Evolutionary conservation across 441 rosid genomes (phyloP).

Genomic region (Aquilaria agallochum): DNA sequence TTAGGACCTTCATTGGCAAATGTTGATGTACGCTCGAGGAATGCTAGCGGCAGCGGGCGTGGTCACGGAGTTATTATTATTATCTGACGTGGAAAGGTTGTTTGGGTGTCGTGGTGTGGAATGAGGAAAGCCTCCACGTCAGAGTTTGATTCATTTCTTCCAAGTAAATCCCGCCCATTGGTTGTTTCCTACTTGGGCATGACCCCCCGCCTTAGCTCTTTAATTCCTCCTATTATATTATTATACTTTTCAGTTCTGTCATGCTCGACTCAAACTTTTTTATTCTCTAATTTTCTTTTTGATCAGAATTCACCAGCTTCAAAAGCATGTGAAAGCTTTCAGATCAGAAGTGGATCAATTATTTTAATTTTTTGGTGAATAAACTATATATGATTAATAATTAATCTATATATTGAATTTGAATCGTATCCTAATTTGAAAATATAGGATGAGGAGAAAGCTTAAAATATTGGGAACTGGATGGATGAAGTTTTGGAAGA

Average conservation of each 20-base stretch:
- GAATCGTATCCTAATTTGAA: background rate
- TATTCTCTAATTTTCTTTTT: background rate
- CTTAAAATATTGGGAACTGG: background rate
- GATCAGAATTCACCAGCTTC: background rate
- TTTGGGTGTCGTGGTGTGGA: background rate
- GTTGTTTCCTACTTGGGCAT: background rate
- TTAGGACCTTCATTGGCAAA: slow-evolving; percentile 12
- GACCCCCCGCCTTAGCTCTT: slow-evolving; percentile 4
- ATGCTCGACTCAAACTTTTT: background rate
- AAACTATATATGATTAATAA: too few species aligned
- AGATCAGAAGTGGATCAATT: too few species aligned
- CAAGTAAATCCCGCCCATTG: slow-evolving; percentile 14
- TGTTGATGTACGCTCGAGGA: background rate
- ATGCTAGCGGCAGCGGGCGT: background rate
- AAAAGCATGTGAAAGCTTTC: too few species aligned
- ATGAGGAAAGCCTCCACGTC: slow-evolving; percentile 22
- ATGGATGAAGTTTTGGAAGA: slow-evolving; percentile 4
- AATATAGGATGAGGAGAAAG: background rate
- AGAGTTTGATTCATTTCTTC: slow-evolving; percentile 18
- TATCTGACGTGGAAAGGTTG: background rate
- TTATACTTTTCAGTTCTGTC: background rate
- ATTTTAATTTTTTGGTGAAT: too few species aligned
- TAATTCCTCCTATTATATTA: background rate
- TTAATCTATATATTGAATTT: background rate
- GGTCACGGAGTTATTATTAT: background rate